Percentiles rank a stretch among this genome's conserved stretches.
These are phyloP conservation scores for Zelonia costaricensis DNA, from an alignment of 208 protist genomes.

Conservation along the genomic window DNA sequence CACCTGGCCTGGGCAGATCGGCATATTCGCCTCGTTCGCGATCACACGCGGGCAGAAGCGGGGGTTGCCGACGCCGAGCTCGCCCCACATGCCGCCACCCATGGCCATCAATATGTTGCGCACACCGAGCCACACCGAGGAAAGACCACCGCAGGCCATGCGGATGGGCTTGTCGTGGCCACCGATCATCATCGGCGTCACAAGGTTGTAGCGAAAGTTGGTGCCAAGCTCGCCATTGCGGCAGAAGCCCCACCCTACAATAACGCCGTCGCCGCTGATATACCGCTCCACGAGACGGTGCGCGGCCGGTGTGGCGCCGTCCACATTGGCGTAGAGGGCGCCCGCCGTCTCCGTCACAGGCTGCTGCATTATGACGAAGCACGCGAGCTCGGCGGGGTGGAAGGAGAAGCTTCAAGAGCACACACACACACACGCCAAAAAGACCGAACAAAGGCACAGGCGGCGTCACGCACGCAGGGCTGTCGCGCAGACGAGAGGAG, in stretches of 20 bases:
- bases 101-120: constrained; percentile 68
- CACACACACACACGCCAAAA: not conserved
- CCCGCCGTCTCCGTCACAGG: constrained; percentile 24
- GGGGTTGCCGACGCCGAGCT: constrained; percentile 73
- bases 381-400: not conserved
- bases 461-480: too few species aligned
- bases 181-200: constrained; percentile 78
- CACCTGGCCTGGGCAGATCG: constrained; percentile 63
- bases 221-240: constrained; percentile 76
- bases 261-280: constrained; percentile 65
- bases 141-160: constrained; percentile 63
- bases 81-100: constrained; percentile 78
- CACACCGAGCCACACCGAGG: constrained; percentile 68
- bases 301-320: constrained; percentile 15
- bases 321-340: constrained; percentile 34
- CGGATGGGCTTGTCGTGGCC: constrained; percentile 72
- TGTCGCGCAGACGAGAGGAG: too few species aligned
- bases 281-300: constrained; percentile 49
- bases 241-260: constrained; percentile 76
- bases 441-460: too few species aligned
- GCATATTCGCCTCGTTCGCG: constrained; percentile 65
- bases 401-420: not conserved
- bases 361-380: not conserved
- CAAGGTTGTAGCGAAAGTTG: constrained; percentile 52
- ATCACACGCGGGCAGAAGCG: constrained; percentile 57